Base-by-base conservation (phyloP, 495 filamentous ascomycete species). In the Massariosphaeria phaeospora region DNA sequence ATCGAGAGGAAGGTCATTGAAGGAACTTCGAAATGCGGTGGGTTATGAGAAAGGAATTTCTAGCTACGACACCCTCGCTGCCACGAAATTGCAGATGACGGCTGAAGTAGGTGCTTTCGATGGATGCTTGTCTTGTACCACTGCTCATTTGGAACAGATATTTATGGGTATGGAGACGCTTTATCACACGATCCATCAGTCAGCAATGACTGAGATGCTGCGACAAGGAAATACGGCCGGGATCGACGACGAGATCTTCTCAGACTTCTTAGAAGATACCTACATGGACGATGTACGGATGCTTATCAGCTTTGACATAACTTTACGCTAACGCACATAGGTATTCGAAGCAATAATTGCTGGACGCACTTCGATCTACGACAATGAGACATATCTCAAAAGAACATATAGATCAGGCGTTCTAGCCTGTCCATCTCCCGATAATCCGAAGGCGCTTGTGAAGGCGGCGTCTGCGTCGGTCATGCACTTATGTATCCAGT, bases 211-310 rank as follows among this genome's bases (percentile, higher is more conserved):
- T 1, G 18, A 45, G 18, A 34, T 54, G 24, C 33, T 54, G 20
- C 45, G 20, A 31, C n/a, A 12, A 20, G 51, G 51, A 13, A 21
- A 15, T 17, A 30, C 29, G 15, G 26, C 15, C 3, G 40, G 12
- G 8, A 23, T 45, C 7, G 41, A 46, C 12, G 30, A 45, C 2
- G n/a, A 45, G 20, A n/a, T 29, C 9, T 46, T 12, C n/a, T 54
- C 27, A 30, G 41, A 25, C n/a, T 38, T 54, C 2, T n/a, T 54
- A 17, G 20, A 54, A n/a, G 29, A 38, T 20, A 18, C 30, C 1
- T 54, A 54, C 41, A 36, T 35, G 1, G 51, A 54, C 17, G 51
- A 54, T 7, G 51, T 54, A 23, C 34, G 38, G 21, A 42, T 33
- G 24, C 17, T 25, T 8, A n/a, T 31, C 40, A 25, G 45, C 13